These are phyloP conservation scores for Phaseolus lunatus DNA, from an alignment of 306 rosid genomes.

Conservation along the genomic window DNA sequence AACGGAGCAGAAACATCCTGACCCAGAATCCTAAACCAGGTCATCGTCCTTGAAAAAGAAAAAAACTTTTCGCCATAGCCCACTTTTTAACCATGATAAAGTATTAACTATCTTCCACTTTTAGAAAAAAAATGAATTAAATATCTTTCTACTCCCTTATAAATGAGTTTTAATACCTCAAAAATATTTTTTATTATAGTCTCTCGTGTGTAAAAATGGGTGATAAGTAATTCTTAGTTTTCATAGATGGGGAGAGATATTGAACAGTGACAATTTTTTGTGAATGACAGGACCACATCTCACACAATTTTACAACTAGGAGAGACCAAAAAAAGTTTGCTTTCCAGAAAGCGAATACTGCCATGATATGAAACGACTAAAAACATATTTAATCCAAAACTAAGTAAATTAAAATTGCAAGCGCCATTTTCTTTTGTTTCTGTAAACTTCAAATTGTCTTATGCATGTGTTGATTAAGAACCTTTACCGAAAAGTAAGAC, in stretches of 20 bases:
- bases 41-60: slow-evolving; percentile 21
- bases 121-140: slow-evolving; percentile 19
- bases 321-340: background rate
- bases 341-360: background rate
- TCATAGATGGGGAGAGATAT: background rate
- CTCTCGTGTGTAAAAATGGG: background rate
- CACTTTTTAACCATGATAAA: background rate
- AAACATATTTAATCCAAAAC: background rate
- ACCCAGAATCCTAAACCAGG: slow-evolving; percentile 31
- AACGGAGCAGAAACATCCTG: background rate
- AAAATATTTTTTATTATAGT: no score
- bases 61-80: slow-evolving; percentile 16
- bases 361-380: background rate
- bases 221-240: background rate
- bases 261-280: no score
- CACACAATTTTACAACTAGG: background rate
- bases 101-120: slow-evolving; percentile 25
- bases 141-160: background rate
- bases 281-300: background rate
- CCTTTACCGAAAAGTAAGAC: background rate
- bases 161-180: no score
- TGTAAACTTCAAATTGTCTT: background rate
- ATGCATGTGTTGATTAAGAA: slow-evolving; percentile 15
- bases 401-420: background rate
- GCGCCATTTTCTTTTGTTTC: background rate